Conservation (phyloP, 371 early-diverging fungal species). For the Scutellospora calospora region DNA sequence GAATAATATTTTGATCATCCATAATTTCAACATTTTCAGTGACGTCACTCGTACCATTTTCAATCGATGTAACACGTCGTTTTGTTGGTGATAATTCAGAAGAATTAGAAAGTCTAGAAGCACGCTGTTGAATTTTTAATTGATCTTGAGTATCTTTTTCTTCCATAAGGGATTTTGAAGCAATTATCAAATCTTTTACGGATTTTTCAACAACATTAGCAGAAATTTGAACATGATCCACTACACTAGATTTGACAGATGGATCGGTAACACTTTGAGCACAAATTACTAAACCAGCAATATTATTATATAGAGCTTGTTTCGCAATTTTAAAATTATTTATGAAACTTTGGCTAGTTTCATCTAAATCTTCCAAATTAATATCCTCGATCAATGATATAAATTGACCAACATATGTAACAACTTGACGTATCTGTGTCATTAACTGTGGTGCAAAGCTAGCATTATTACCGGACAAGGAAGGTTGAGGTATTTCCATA, state of each 20-base stretch:
- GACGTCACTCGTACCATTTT: not conserved
- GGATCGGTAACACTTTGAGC: constrained; percentile 68
- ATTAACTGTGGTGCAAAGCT: constrained; percentile 53
- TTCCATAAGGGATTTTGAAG: constrained; percentile 49
- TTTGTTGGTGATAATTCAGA: not conserved
- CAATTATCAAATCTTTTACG: constrained; percentile 51
- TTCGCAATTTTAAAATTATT: constrained; percentile 72
- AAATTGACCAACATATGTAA: constrained; percentile 53
- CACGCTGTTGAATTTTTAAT: not conserved
- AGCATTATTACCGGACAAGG: constrained; percentile 42
- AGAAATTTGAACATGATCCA: constrained; percentile 32
- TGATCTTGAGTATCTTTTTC: constrained; percentile 53
- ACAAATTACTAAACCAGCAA: constrained; percentile 72
- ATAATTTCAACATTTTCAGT: not conserved
- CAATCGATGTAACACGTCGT: not conserved
- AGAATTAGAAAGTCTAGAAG: not conserved
- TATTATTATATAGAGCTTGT: constrained; percentile 71
- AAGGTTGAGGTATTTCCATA: not conserved
- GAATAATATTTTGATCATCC: not conserved
- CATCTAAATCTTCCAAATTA: constrained; percentile 51
- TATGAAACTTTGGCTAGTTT: constrained; percentile 54
- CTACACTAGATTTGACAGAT: constrained; percentile 45
- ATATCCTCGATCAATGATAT: constrained; percentile 53
- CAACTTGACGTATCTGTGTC: constrained; percentile 52
- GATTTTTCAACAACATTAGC: constrained; percentile 52